These are phyloP conservation scores for Diaporthe sp. DNA, from an alignment of 2,329 filamentous ascomycete genomes.

Conservation along the genomic window DNA sequence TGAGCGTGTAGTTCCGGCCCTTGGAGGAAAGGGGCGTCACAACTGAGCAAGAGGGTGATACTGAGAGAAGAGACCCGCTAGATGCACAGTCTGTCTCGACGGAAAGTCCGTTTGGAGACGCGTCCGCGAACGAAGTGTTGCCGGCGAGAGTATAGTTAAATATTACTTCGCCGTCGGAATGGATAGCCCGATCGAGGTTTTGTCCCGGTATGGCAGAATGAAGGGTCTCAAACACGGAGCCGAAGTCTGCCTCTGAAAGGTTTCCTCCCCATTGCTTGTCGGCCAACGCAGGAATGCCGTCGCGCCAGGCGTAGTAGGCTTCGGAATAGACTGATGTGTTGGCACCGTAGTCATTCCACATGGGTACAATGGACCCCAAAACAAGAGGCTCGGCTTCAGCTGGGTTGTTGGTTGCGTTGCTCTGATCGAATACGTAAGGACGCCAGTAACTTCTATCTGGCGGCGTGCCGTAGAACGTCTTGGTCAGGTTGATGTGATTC, in stretches of 20 bases:
- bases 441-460: conserved; percentile 55
- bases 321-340: conserved; percentile 63
- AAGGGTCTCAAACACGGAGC: conserved; percentile 49
- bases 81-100: conserved; percentile 49
- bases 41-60: conserved; percentile 52
- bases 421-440: conserved; percentile 61
- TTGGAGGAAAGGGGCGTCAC: conserved; percentile 62
- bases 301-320: conserved; percentile 60
- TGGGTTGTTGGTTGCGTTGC: conserved; percentile 59
- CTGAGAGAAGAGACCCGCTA: conserved; percentile 41
- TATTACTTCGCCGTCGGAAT: conserved; percentile 48
- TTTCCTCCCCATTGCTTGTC: conserved; percentile 65
- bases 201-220: conserved; percentile 55
- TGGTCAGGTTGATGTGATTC: conserved; percentile 54
- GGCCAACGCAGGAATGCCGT: conserved; percentile 61
- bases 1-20: conserved; percentile 66
- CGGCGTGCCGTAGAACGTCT: conserved; percentile 56
- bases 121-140: conserved; percentile 43
- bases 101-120: conserved; percentile 53
- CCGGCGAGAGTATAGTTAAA: conserved; percentile 46
- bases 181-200: conserved; percentile 57
- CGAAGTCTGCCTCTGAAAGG: conserved; percentile 52
- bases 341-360: conserved; percentile 66
- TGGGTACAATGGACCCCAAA: conserved; percentile 58
- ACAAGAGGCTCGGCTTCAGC: conserved; percentile 50